Percentiles rank a stretch among this genome's conserved stretches.
Conservation (phyloP, 768 basidiomycete genomes). For the Trametes maxima region DNA sequence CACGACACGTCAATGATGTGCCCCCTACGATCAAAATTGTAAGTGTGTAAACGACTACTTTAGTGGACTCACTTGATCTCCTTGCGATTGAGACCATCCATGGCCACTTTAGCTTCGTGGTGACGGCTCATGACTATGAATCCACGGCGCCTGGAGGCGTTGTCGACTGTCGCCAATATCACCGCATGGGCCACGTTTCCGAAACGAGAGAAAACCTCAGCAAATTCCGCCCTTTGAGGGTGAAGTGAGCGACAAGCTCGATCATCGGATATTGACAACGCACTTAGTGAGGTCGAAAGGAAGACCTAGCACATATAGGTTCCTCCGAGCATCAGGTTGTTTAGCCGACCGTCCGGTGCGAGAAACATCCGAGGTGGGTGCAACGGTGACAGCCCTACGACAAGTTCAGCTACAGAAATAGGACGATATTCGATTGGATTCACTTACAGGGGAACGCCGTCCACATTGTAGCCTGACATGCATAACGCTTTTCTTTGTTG, state of each 20-base stretch:
- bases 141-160: constrained; percentile 79
- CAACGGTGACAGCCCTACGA: constrained; percentile 28
- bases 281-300: constrained; percentile 83
- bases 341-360: constrained; percentile 29
- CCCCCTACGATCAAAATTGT: constrained; percentile 46
- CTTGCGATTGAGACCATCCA: constrained; percentile 65
- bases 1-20: constrained; percentile 81
- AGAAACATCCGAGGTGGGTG: constrained; percentile 18
- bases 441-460: constrained; percentile 58
- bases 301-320: constrained; percentile 82
- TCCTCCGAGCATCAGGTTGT: constrained; percentile 59
- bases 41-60: constrained; percentile 2
- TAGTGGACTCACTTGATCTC: constrained; percentile 59
- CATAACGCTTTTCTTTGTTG: constrained; percentile 60
- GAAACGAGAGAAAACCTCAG: constrained; percentile 59
- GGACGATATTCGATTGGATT: not conserved
- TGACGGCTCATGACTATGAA: constrained; percentile 82
- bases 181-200: constrained; percentile 77
- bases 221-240: constrained; percentile 47
- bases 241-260: not conserved
- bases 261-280: constrained; percentile 24
- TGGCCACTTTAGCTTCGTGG: constrained; percentile 69
- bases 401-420: not conserved
- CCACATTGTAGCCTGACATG: constrained; percentile 63
- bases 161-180: constrained; percentile 82